These are phyloP conservation scores for Senna siamea DNA, from an alignment of 306 rosid genomes.

Conservation along the genomic window DNA sequence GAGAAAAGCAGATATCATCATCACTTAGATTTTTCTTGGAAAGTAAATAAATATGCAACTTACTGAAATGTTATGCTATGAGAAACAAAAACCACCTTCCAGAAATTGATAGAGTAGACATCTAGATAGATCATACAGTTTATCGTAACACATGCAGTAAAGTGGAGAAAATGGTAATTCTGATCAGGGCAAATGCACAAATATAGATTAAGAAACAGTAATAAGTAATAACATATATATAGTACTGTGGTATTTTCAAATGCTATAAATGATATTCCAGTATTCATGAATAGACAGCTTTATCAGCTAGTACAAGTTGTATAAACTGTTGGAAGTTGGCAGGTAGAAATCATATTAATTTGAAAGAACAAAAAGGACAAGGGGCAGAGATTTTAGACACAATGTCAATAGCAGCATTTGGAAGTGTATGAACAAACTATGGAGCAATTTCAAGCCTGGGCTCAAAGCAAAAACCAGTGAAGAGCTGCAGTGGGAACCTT, in stretches of 20 bases:
- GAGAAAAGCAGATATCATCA: not conserved
- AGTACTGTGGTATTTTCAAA: constrained; percentile 46
- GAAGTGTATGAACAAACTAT: constrained; percentile 44
- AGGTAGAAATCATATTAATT: constrained; percentile 43
- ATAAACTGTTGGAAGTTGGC: constrained; percentile 44
- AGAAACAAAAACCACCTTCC: not conserved
- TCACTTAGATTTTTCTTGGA: constrained; percentile 7
- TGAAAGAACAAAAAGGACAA: constrained; percentile 38
- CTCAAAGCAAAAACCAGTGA: constrained; percentile 93
- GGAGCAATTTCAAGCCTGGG: constrained; percentile 91
- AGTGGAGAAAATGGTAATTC: constrained; percentile 2
- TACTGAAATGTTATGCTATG: constrained; percentile 24
- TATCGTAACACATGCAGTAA: constrained; percentile 4
- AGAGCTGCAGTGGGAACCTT: constrained; percentile 91
- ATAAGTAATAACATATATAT: constrained; percentile 3
- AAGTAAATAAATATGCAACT: constrained; percentile 8
- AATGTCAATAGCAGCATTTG: constrained; percentile 39
- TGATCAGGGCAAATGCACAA: constrained; percentile 10
- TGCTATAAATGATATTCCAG: constrained; percentile 58
- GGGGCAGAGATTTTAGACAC: constrained; percentile 33
- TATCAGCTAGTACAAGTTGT: constrained; percentile 63
- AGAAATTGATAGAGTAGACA: not conserved
- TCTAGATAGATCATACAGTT: not conserved
- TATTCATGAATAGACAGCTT: constrained; percentile 61
- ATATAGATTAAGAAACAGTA: not conserved